Conservation (phyloP, 106 monocot species). For the Hemerocallis citrina region DNA sequence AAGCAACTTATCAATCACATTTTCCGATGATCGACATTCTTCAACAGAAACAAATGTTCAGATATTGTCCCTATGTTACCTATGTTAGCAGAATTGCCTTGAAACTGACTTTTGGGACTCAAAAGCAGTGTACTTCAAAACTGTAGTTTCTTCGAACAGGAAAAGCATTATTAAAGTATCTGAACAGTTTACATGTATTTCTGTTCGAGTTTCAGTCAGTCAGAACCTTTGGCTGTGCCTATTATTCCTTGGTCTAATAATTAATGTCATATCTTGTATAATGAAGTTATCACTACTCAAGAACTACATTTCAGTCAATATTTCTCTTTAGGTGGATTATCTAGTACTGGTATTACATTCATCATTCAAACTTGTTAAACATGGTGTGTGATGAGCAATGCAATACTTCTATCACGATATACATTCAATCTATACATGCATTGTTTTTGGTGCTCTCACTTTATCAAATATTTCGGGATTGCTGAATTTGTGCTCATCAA, state of each 20-base stretch:
- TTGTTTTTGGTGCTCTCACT: background rate
- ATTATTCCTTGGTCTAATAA: too few relatives aligned
- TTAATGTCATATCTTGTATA: too few relatives aligned
- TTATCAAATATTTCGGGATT: background rate
- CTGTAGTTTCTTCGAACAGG: too few relatives aligned
- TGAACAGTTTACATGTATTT: too few relatives aligned
- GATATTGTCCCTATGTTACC: background rate
- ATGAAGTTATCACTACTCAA: background rate
- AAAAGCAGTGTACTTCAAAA: background rate
- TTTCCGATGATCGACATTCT: background rate
- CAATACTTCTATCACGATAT: background rate
- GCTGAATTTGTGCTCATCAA: background rate
- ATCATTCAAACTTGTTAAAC: background rate
- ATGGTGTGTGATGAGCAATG: background rate
- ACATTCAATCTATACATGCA: background rate
- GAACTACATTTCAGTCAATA: background rate
- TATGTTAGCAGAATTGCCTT: background rate
- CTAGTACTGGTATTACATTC: background rate
- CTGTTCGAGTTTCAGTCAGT: too few relatives aligned
- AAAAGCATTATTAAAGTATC: too few relatives aligned
- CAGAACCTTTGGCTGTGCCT: too few relatives aligned
- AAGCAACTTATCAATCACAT: background rate
- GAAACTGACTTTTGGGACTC: background rate
- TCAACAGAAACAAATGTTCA: background rate
- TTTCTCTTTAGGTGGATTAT: background rate